Evolutionary conservation across 192 early-diverging fungal genomes (phyloP), one percentile per base, ranked within the genome.

Genomic region (Coemansia sp.): DNA sequence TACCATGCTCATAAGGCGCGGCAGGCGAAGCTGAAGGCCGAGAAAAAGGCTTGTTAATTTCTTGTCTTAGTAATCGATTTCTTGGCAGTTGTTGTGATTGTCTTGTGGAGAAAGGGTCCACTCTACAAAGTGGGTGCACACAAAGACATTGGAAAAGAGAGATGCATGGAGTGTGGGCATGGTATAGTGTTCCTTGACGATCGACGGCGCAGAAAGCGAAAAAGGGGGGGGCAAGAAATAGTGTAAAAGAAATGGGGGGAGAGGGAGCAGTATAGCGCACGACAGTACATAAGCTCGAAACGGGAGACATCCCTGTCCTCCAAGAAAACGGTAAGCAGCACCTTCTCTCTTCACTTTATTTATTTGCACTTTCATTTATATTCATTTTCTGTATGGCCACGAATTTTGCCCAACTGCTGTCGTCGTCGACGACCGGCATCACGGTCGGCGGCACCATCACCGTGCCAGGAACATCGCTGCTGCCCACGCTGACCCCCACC

Each of bases 1-100:
- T 94, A 93, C 73, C 76, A 85, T 13, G 87, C 85, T 21, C 71
- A 71, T 65, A 83, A 83, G 80, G 75, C 74, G 10, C 65, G 75
- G 3, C 35, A 64, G 41, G 75, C 75, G 26, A 41, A 62, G 58
- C 31, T 21, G n/a, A 48, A 72, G 63, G 23, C 64, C 3, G 48
- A 62, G 31, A 57, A 66, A 37, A 67, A 67, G 58, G 20, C 37
- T 21, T 26, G 34, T 25, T 62, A 56, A 26, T 55, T 39, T 68
- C 53, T n/a, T 47, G 42, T 39, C 13, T 36, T 36, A 35, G 43
- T 2, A 31, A 31, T 31, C 31, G 23, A 36, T 66, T 66, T 58
- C 21, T 43, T 59, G 13, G 31, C 31, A 31, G 13, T 60, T 37
- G 13, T 39, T 25, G 36, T 37, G 14, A 41, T 25, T 64, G 18